A percentile compares a stretch with the other conserved stretches of the same genome.
Conservation (phyloP, 1,139 yeast species). For the Eremothecium gossypii region DNA sequence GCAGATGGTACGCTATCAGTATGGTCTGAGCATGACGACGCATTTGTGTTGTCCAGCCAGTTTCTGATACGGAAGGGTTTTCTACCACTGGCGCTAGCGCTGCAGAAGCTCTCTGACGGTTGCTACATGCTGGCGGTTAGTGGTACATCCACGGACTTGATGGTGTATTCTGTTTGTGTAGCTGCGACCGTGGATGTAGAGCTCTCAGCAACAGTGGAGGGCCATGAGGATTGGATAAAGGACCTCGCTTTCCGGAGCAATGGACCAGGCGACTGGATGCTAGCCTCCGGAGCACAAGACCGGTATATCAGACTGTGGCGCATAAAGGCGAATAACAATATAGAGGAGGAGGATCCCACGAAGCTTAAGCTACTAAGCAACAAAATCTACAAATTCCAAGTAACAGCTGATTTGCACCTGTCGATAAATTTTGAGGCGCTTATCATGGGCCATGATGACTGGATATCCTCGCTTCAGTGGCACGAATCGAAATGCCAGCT, state of each 20-base stretch:
- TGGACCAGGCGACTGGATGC: constrained; percentile 40
- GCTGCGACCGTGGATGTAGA: constrained; percentile 21
- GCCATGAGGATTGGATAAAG: constrained; percentile 94
- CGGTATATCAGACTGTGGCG: constrained; percentile 85
- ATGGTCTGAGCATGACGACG: constrained; percentile 34
- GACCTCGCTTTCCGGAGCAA: constrained; percentile 53
- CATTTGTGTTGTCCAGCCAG: constrained; percentile 29
- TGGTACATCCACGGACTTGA: constrained; percentile 59
- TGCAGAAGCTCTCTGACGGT: constrained; percentile 35
- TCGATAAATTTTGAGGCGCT: constrained; percentile 82
- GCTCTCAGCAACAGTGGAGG: constrained; percentile 49
- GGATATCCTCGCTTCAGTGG: constrained; percentile 88
- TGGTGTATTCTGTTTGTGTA: constrained; percentile 42
- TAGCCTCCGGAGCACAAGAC: constrained; percentile 88
- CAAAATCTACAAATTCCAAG: constrained; percentile 51
- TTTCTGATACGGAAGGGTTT: constrained; percentile 42
- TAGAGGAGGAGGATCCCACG: constrained; percentile 48
- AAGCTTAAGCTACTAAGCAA: constrained; percentile 49
- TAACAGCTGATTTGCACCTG: constrained; percentile 30
- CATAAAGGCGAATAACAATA: constrained; percentile 46
- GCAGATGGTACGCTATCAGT: constrained; percentile 52
- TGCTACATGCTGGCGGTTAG: constrained; percentile 61
- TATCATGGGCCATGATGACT: constrained; percentile 96
- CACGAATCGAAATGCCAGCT: constrained; percentile 53
- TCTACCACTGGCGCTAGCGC: constrained; percentile 56